Percentiles rank a stretch among this genome's conserved stretches.
Conservation (phyloP, 331 rosid species). For the Acacia concinna region DNA sequence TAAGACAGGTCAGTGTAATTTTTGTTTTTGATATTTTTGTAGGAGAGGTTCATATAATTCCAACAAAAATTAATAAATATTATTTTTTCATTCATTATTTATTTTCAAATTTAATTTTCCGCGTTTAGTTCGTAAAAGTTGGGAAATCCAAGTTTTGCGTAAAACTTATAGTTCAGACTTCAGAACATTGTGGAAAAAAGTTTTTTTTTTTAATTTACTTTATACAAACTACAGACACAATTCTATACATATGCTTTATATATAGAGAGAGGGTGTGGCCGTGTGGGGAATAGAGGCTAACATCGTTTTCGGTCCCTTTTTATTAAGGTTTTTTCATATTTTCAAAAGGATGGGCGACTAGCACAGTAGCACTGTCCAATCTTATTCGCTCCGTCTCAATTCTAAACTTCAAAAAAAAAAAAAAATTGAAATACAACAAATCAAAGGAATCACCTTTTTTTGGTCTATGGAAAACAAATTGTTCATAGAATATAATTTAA, state of each 20-base stretch:
- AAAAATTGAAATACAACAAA: too few relatives aligned
- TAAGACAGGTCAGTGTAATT: background rate
- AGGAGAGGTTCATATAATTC: background rate
- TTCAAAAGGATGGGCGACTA: background rate
- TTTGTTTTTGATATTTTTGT: background rate
- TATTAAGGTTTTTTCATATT: too few relatives aligned
- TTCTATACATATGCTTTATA: background rate
- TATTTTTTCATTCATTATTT: background rate
- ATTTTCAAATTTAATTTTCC: background rate
- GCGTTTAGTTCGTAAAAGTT: background rate
- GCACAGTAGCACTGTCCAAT: too few relatives aligned
- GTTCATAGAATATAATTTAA: background rate
- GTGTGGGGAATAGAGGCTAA: background rate
- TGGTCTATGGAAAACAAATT: background rate
- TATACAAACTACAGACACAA: background rate
- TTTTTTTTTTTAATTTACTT: background rate
- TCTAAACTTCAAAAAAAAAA: background rate
- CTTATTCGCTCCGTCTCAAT: background rate
- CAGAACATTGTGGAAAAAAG: background rate
- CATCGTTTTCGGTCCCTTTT: background rate
- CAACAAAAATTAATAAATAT: background rate
- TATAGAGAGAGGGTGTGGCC: background rate
- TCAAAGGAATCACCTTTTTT: background rate
- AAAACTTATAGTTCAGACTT: background rate
- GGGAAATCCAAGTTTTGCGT: background rate